Conservation (phyloP, 331 rosid species). For the Arachis monticola region DNA sequence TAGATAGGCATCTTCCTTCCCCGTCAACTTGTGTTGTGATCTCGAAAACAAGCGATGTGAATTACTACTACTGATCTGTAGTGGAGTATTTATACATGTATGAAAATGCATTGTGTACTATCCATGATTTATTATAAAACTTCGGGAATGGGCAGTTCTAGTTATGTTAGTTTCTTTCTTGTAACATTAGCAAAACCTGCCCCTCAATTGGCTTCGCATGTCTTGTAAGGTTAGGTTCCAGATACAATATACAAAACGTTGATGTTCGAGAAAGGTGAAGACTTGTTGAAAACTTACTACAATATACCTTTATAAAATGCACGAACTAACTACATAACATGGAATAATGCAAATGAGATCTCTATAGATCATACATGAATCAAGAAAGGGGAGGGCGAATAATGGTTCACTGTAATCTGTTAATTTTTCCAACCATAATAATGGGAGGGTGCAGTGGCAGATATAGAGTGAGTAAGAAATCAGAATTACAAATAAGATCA, state of each 20-base stretch:
- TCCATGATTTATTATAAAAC: slow-evolving; percentile 15
- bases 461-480: too few relatives aligned
- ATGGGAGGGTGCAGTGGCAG: too few relatives aligned
- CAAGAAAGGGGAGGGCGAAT: too few relatives aligned
- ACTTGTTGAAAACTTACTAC: neutral
- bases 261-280: neutral
- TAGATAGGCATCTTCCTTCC: slow-evolving; percentile 25
- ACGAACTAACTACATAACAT: too few relatives aligned
- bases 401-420: too few relatives aligned
- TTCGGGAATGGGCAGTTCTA: neutral
- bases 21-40: slow-evolving; percentile 24
- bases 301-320: too few relatives aligned
- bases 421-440: too few relatives aligned
- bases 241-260: neutral
- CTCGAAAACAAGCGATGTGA: slow-evolving; percentile 23
- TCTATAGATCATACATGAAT: too few relatives aligned
- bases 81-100: slow-evolving; percentile 26
- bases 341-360: too few relatives aligned
- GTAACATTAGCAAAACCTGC: slow-evolving; percentile 3
- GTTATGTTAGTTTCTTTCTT: slow-evolving; percentile 11
- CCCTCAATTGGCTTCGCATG: neutral
- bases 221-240: neutral
- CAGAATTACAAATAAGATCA: too few relatives aligned
- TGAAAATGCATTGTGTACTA: slow-evolving; percentile 20
- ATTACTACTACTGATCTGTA: slow-evolving; percentile 23